These are phyloP conservation scores for Halteria grandinella DNA, from an alignment of 73 alveolate genomes.

Conservation along the genomic window DNA sequence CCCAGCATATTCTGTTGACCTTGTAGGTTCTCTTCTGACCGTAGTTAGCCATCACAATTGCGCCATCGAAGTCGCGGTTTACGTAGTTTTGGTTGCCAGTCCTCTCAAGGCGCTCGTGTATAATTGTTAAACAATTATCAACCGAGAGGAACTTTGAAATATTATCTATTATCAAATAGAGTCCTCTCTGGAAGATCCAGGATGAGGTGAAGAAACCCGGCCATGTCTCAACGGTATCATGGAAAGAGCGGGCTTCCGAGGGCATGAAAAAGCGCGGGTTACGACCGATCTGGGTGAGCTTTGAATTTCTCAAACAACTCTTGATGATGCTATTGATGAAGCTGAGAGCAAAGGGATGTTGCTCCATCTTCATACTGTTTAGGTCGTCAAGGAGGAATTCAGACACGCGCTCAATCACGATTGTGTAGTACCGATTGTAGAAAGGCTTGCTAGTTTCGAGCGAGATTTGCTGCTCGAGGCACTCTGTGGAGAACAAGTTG, in stretches of 20 bases:
- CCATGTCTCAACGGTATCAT: constrained; percentile 51
- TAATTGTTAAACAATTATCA: constrained; percentile 37
- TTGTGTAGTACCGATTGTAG: constrained; percentile 53
- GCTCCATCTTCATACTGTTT: constrained; percentile 36
- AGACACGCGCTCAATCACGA: constrained; percentile 38
- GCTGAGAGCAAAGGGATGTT: constrained; percentile 56
- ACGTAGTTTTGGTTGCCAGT: constrained; percentile 24
- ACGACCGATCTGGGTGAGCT: constrained; percentile 46
- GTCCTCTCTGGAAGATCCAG: constrained; percentile 47
- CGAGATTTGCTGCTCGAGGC: constrained; percentile 42
- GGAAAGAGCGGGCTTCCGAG: constrained; percentile 23
- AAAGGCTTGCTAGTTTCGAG: constrained; percentile 48
- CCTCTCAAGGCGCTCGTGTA: constrained; percentile 35
- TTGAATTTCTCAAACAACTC: constrained; percentile 29
- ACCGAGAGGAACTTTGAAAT: constrained; percentile 48
- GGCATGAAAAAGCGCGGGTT: constrained; percentile 59
- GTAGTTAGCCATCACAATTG: constrained; percentile 52
- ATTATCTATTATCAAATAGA: constrained; percentile 37
- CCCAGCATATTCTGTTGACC: constrained; percentile 36
- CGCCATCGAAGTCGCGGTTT: constrained; percentile 23
- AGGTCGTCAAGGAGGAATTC: constrained; percentile 43
- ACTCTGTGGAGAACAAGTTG: constrained; percentile 49
- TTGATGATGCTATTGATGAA: constrained; percentile 44
- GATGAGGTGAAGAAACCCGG: constrained; percentile 61
- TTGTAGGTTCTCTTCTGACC: constrained; percentile 53